Conservation (phyloP, 331 rosid genomes). For the Acacia concinna region DNA sequence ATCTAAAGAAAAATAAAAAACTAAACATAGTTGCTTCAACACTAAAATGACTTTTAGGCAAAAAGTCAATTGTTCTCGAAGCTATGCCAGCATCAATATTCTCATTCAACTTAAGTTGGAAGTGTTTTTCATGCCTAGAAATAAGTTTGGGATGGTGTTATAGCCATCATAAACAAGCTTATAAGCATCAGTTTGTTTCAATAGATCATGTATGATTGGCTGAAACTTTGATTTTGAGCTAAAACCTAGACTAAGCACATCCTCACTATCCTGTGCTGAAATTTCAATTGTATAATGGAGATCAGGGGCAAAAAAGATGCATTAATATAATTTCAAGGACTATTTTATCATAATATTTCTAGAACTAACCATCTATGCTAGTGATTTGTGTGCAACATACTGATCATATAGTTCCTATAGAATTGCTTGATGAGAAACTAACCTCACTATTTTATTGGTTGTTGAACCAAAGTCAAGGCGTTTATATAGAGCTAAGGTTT, state of each 20-base stretch:
- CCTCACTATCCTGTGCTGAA: not conserved
- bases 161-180: too few species aligned
- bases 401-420: not conserved
- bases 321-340: not conserved
- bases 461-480: conserved; percentile 38
- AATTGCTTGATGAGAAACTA: not conserved
- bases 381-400: not conserved
- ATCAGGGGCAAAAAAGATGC: not conserved
- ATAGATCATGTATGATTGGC: not conserved
- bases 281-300: not conserved
- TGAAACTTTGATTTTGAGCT: not conserved
- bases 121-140: too few species aligned
- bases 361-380: not conserved
- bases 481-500: conserved; percentile 18
- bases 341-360: not conserved
- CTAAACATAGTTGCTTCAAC: too few species aligned
- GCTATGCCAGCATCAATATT: too few species aligned
- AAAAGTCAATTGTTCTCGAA: too few species aligned
- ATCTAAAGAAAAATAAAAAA: too few species aligned
- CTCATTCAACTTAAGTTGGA: too few species aligned
- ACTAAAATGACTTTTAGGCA: too few species aligned
- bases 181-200: too few species aligned
- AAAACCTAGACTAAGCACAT: not conserved
- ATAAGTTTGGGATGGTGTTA: too few species aligned
- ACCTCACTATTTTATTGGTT: conserved; percentile 34